A percentile compares a stretch with the other conserved stretches of the same genome.
Evolutionary conservation across 495 filamentous ascomycete genomes (phyloP).

Genomic region (Massariosphaeria phaeospora): DNA sequence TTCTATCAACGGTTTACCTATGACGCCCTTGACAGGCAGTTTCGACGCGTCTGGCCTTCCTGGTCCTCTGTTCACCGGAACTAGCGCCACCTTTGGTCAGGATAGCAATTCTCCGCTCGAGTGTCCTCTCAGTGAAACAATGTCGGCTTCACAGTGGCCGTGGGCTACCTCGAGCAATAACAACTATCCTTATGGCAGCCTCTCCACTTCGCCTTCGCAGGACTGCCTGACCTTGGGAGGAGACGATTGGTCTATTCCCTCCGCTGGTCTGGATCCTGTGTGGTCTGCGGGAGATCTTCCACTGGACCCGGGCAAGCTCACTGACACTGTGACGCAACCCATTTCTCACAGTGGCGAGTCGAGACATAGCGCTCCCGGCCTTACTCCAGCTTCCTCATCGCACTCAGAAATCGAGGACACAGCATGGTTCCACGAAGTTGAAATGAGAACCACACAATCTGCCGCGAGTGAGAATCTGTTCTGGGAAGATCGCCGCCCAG

Average conservation of each 20-base stretch:
- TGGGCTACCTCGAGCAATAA: constrained; percentile 19
- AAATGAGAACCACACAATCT: constrained; percentile 15
- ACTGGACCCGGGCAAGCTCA: constrained; percentile 28
- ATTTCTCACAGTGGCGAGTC: constrained; percentile 36
- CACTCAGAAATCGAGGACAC: constrained; percentile 40
- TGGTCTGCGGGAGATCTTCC: constrained; percentile 33
- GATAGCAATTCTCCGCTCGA: constrained; percentile 26
- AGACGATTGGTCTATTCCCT: constrained; percentile 29
- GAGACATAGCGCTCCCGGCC: constrained; percentile 31
- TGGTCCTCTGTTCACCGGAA: constrained; percentile 20
- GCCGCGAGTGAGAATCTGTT: constrained; percentile 14
- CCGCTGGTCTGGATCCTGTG: constrained; percentile 24
- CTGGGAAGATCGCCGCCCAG: constrained; percentile 32
- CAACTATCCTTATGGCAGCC: constrained; percentile 21
- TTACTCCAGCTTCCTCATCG: constrained; percentile 39
- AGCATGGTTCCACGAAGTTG: constrained; percentile 17
- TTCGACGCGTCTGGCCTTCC: constrained; percentile 16
- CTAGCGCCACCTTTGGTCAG: constrained; percentile 14
- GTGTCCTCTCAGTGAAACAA: constrained; percentile 20
- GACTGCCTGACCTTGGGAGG: constrained; percentile 27
- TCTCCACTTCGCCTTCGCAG: constrained; percentile 34
- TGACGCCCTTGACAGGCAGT: constrained; percentile 23
- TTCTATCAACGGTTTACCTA: constrained; percentile 33
- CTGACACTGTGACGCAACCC: constrained; percentile 20
- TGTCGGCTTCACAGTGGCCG: constrained; percentile 20